Evolutionary conservation across 805 yeast species (phyloP).

Genomic region (Barnettozyma sp.): DNA sequence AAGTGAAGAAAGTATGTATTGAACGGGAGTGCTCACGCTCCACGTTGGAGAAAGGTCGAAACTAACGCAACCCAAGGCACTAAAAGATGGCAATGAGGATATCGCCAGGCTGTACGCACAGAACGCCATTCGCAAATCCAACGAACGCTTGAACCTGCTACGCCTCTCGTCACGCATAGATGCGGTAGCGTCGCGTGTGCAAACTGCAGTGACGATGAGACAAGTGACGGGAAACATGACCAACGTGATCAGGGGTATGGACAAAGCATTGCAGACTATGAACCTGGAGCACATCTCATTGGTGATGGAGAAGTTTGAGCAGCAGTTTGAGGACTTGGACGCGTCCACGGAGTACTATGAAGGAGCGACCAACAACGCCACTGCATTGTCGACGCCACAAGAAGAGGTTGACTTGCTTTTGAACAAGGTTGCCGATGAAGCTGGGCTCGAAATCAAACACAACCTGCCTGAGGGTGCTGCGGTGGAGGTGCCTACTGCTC

Average conservation of each 20-base stretch:
- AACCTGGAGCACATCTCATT: slow-evolving; percentile 85
- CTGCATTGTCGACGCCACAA: slow-evolving; percentile 86
- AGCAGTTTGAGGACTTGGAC: slow-evolving; percentile 92
- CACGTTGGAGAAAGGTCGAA: too few relatives aligned
- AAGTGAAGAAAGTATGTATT: slow-evolving; percentile 58
- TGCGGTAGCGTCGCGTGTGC: slow-evolving; percentile 92
- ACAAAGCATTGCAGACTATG: slow-evolving; percentile 91
- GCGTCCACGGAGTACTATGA: slow-evolving; percentile 92
- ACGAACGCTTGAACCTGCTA: slow-evolving; percentile 75
- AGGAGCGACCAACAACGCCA: slow-evolving; percentile 78
- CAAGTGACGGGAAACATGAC: slow-evolving; percentile 93
- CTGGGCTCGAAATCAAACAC: slow-evolving; percentile 88
- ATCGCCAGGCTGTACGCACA: slow-evolving; percentile 93
- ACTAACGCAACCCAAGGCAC: slow-evolving; percentile 43
- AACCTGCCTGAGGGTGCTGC: slow-evolving; percentile 46
- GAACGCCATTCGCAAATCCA: slow-evolving; percentile 87
- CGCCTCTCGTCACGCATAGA: slow-evolving; percentile 85
- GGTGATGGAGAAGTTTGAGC: slow-evolving; percentile 96
- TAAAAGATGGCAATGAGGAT: slow-evolving; percentile 79
- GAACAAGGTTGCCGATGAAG: slow-evolving; percentile 94
- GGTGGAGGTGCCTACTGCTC: slow-evolving; percentile 51
- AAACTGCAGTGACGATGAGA: slow-evolving; percentile 97
- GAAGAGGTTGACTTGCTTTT: slow-evolving; percentile 88
- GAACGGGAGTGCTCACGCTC: neutral
- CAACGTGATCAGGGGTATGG: slow-evolving; percentile 91